Conservation (phyloP, 2,329 filamentous ascomycete species). For the Gaeumannomyces tritici region DNA sequence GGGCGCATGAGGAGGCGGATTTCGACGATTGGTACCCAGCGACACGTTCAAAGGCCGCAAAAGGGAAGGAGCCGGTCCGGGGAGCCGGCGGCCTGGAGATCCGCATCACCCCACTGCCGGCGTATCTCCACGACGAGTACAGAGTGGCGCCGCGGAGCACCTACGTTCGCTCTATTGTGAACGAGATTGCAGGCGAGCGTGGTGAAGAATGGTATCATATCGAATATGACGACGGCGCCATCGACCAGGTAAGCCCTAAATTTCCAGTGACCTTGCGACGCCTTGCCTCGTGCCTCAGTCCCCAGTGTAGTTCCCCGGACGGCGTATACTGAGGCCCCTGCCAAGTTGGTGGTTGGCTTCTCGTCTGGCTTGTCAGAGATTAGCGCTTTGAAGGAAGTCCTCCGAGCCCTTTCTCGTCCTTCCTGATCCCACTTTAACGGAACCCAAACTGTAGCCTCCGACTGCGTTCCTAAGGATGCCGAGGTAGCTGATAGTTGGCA, state of each 20-base stretch:
- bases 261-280: background rate
- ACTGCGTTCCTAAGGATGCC: background rate
- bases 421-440: background rate
- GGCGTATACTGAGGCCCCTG: background rate
- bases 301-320: background rate
- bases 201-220: constrained; percentile 9
- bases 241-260: constrained; percentile 8
- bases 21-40: background rate
- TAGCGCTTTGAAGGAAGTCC: background rate
- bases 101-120: constrained; percentile 6
- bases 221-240: constrained; percentile 11
- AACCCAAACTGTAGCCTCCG: background rate
- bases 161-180: constrained; percentile 8
- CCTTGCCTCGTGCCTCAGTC: background rate
- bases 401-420: background rate
- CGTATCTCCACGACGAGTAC: constrained; percentile 7
- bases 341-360: background rate
- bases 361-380: background rate
- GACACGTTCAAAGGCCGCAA: background rate
- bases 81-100: constrained; percentile 5
- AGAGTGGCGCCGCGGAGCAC: constrained; percentile 5
- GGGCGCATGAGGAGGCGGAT: background rate
- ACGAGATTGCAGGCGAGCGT: background rate
- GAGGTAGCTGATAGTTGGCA: background rate
- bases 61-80: background rate